Conservation (phyloP, 345 rosid genomes). For the Citrus unshiu region DNA sequence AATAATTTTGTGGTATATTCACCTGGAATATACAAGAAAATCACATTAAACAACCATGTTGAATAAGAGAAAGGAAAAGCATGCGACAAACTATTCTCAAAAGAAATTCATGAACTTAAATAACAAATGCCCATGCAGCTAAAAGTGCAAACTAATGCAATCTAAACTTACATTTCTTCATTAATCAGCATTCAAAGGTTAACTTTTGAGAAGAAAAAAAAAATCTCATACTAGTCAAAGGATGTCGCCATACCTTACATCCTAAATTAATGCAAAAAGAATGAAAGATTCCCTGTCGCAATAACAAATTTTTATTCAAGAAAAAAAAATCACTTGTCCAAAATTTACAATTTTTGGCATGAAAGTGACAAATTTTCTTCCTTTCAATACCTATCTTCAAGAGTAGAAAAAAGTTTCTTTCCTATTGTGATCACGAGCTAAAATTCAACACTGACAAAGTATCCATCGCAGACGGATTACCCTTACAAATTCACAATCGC, state of each 20-base stretch:
- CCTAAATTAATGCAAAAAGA: not conserved
- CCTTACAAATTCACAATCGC: not conserved
- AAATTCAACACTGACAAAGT: slow-evolving; percentile 8
- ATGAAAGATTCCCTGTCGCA: not conserved
- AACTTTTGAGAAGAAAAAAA: not conserved
- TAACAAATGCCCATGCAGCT: not conserved
- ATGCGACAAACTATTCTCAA: slow-evolving; percentile 8
- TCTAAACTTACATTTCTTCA: slow-evolving; percentile 12
- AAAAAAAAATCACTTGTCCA: not conserved
- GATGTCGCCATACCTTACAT: not conserved
- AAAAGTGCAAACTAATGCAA: slow-evolving; percentile 1
- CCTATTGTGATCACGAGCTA: slow-evolving; percentile 1
- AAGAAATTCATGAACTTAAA: not conserved
- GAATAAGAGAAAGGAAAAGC: slow-evolving; percentile 4
- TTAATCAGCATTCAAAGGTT: not conserved
- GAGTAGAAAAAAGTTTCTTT: slow-evolving; percentile 9
- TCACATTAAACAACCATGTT: not conserved
- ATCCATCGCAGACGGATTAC: not conserved
- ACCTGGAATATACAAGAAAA: slow-evolving; percentile 33
- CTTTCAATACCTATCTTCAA: slow-evolving; percentile 3
- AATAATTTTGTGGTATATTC: slow-evolving; percentile 14
- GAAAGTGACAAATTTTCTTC: slow-evolving; percentile 12
- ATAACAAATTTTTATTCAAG: not conserved
- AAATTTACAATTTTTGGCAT: not conserved
- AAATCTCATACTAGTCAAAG: slow-evolving; percentile 1